These are phyloP conservation scores for Yueomyces sinensis DNA, from an alignment of 805 yeast species.

Conservation along the genomic window DNA sequence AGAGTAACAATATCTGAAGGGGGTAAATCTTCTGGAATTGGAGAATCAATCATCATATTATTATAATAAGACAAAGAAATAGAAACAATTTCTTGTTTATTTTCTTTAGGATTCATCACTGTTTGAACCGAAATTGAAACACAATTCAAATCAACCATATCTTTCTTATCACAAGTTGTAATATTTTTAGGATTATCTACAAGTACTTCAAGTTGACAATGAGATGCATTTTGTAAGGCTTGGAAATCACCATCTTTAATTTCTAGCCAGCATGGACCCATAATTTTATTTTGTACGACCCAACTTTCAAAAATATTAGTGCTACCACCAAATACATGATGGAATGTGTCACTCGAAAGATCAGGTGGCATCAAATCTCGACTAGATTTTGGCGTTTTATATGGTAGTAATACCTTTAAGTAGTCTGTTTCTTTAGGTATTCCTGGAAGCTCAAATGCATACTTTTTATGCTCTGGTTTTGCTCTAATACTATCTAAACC, in stretches of 20 bases:
- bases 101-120: constrained; percentile 54
- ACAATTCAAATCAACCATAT: constrained; percentile 57
- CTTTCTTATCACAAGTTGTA: constrained; percentile 32
- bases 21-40: constrained; percentile 44
- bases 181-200: constrained; percentile 36
- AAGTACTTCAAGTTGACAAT: constrained; percentile 67
- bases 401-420: constrained; percentile 66
- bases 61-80: constrained; percentile 64
- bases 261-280: constrained; percentile 98
- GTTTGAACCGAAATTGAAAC: constrained; percentile 73
- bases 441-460: constrained; percentile 77
- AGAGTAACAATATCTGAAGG: constrained; percentile 58
- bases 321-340: constrained; percentile 67
- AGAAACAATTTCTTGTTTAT: constrained; percentile 78
- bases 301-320: constrained; percentile 72
- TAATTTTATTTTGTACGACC: constrained; percentile 65
- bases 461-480: constrained; percentile 60
- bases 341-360: constrained; percentile 62
- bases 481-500: constrained; percentile 53
- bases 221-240: constrained; percentile 50
- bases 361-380: constrained; percentile 42
- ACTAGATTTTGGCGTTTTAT: constrained; percentile 42
- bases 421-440: constrained; percentile 71
- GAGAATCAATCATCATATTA: constrained; percentile 61
- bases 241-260: constrained; percentile 50